phyloP scores from a whole-genome alignment of 805 yeast species.

The Monosporozyma siamensis region DNA sequence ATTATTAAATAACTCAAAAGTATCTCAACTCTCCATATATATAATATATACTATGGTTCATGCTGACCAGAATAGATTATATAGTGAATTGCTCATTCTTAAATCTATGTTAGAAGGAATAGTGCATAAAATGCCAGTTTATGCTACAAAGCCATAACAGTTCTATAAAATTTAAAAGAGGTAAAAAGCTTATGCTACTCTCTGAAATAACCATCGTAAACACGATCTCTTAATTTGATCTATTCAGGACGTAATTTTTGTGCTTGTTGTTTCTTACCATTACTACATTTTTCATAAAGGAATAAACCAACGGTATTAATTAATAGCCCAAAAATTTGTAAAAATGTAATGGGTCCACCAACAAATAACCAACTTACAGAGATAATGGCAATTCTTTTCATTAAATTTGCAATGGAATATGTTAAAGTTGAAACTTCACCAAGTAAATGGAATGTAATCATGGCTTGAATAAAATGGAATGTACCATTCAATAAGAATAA shows the following conservation, averaged over 20 bases:
- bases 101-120: too few species aligned
- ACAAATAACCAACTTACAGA: constrained; percentile 63
- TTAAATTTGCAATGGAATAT: constrained; percentile 77
- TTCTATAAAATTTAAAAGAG: too few species aligned
- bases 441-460: constrained; percentile 70
- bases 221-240: too few species aligned
- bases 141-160: too few species aligned
- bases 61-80: too few species aligned
- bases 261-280: constrained; percentile 6
- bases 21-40: background rate
- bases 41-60: too few species aligned
- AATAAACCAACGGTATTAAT: constrained; percentile 49
- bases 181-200: too few species aligned
- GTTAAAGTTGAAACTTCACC: constrained; percentile 78
- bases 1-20: background rate
- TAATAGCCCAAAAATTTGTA: constrained; percentile 42
- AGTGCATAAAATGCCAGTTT: too few species aligned
- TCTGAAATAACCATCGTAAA: too few species aligned
- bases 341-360: constrained; percentile 38
- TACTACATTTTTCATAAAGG: constrained; percentile 44
- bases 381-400: constrained; percentile 81
- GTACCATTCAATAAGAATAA: constrained; percentile 57
- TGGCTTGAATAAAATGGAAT: constrained; percentile 70
- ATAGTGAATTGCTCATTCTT: too few species aligned
- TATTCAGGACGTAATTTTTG: constrained; percentile 8